phyloP scores from a whole-genome alignment of 2,329 filamentous ascomycete species.

The Leptographium procerum region DNA sequence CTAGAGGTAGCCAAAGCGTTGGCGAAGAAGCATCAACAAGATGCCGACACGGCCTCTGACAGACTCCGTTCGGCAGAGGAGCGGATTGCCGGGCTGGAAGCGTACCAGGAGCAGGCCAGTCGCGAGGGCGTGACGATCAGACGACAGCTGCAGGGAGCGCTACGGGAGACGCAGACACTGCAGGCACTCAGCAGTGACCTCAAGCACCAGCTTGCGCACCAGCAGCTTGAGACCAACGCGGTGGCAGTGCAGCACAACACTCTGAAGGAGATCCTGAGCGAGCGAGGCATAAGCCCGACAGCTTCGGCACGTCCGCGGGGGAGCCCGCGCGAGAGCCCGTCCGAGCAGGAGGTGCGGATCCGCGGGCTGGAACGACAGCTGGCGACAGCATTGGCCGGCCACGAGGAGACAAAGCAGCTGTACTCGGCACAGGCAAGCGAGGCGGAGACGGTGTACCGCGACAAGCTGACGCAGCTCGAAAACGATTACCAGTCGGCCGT shows the following conservation, averaged over 20 bases:
- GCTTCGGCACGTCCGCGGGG: constrained; percentile 60
- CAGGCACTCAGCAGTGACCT: constrained; percentile 72
- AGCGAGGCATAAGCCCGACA: constrained; percentile 75
- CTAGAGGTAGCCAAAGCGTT: constrained; percentile 65
- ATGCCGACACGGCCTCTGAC: constrained; percentile 76
- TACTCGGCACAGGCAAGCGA: constrained; percentile 75
- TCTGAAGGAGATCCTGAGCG: constrained; percentile 81
- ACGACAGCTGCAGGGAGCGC: constrained; percentile 73
- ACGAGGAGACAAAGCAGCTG: constrained; percentile 71
- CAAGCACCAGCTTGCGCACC: constrained; percentile 69
- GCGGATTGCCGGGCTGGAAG: constrained; percentile 88
- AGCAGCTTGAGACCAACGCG: constrained; percentile 90
- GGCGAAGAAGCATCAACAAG: constrained; percentile 78
- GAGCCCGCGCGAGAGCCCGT: constrained; percentile 65
- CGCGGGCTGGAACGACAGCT: constrained; percentile 85
- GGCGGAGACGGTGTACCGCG: constrained; percentile 78
- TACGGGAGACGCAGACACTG: constrained; percentile 74
- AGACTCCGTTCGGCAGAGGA: constrained; percentile 89
- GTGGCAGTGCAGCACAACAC: constrained; percentile 85
- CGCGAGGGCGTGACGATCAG: constrained; percentile 83
- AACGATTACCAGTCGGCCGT: constrained; percentile 97
- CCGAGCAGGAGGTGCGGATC: constrained; percentile 56
- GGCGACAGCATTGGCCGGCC: constrained; percentile 60
- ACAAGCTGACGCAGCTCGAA: constrained; percentile 87
- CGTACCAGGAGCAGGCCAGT: constrained; percentile 94